These are phyloP conservation scores for Chlorella sp. DNA, from an alignment of 139 green algal genomes.

Conservation along the genomic window DNA sequence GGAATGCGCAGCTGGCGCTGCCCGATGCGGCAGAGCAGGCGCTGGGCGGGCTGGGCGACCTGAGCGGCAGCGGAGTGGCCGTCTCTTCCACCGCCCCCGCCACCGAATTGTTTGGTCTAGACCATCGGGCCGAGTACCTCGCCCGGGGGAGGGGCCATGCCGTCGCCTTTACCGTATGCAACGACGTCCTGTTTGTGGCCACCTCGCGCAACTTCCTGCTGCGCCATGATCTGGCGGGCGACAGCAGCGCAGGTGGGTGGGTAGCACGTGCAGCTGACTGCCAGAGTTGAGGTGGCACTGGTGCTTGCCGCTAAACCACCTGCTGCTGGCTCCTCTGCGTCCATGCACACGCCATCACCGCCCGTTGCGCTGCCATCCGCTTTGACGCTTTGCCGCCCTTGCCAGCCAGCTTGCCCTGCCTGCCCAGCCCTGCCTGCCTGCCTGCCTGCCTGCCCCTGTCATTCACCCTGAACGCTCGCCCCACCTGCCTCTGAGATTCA, in stretches of 20 bases:
- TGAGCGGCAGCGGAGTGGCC: neutral
- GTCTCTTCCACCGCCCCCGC: neutral
- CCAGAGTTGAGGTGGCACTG: neutral
- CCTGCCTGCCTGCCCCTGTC: neutral
- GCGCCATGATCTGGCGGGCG: slow-evolving; percentile 70
- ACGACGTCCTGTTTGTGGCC: slow-evolving; percentile 74
- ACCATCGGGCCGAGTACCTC: slow-evolving; percentile 33
- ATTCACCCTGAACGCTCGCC: neutral
- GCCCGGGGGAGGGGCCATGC: slow-evolving; percentile 36
- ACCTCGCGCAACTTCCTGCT: slow-evolving; percentile 80
- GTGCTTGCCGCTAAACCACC: neutral
- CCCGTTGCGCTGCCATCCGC: neutral
- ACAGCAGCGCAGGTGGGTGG: slow-evolving; percentile 34
- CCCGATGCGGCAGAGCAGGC: neutral
- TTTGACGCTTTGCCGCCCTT: neutral
- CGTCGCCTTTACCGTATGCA: slow-evolving; percentile 38
- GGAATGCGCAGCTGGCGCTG: slow-evolving; percentile 4
- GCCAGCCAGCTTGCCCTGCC: neutral
- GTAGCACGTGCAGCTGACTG: neutral
- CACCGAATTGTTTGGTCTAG: slow-evolving; percentile 37
- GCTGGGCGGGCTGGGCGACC: neutral
- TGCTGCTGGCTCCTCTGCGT: neutral
- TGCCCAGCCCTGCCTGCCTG: neutral
- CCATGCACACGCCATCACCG: no score
- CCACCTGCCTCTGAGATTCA: neutral